Evolutionary conservation across 306 rosid genomes (phyloP).

Genomic region (Prunus salicina): DNA sequence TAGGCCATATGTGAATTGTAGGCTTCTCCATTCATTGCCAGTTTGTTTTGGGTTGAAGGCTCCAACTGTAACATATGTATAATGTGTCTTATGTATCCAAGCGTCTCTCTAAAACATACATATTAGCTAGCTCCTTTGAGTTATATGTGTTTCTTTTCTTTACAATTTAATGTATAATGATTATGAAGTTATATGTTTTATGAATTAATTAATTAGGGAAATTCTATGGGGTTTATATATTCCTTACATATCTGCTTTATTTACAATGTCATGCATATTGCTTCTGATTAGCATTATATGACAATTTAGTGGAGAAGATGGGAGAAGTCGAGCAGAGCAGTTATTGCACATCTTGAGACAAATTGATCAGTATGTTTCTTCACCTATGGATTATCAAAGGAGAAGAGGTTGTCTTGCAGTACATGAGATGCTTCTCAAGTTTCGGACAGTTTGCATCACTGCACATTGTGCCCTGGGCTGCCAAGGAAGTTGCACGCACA

Average conservation of each 20-base stretch:
- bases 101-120: no score
- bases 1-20: no score
- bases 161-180: not conserved
- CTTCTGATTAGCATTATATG: constrained; percentile 34
- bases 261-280: not conserved
- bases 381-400: constrained; percentile 81
- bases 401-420: constrained; percentile 95
- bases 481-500: constrained; percentile 81
- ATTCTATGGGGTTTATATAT: not conserved
- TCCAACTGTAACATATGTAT: not conserved
- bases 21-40: no score
- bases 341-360: constrained; percentile 83
- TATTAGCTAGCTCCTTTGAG: not conserved
- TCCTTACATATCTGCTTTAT: not conserved
- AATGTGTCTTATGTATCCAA: not conserved
- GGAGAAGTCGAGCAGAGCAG: constrained; percentile 96
- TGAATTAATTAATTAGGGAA: not conserved
- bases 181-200: not conserved
- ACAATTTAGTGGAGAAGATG: constrained; percentile 88
- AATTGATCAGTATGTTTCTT: constrained; percentile 85
- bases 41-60: no score
- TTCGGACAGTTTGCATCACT: constrained; percentile 73
- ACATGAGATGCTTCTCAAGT: constrained; percentile 92
- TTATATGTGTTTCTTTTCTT: not conserved
- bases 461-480: constrained; percentile 87